These are phyloP conservation scores for Neoascochyta sp. DNA, from an alignment of 2,329 filamentous ascomycete genomes.

Conservation along the genomic window DNA sequence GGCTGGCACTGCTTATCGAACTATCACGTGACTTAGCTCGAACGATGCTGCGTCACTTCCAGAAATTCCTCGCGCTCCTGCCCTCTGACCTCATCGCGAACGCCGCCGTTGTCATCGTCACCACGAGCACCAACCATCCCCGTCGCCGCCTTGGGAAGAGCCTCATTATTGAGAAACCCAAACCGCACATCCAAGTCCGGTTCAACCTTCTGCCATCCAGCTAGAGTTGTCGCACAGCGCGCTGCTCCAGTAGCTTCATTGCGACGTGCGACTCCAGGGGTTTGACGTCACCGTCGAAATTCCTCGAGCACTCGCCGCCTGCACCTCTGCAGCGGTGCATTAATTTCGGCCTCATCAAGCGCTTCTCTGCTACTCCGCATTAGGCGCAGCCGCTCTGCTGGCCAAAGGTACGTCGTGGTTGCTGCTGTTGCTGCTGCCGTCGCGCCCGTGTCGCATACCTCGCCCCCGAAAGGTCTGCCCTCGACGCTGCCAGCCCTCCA, in stretches of 20 bases:
- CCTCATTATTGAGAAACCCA: too few species aligned
- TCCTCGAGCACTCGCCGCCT: conserved; percentile 15
- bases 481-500: conserved; percentile 17
- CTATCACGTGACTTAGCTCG: conserved; percentile 33
- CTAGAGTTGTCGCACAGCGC: neutral
- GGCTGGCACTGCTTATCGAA: too few species aligned
- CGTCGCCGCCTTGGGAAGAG: conserved; percentile 23
- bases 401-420: conserved; percentile 27
- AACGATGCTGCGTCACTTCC: conserved; percentile 27
- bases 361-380: conserved; percentile 25
- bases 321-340: too few species aligned
- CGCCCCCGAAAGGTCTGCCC: conserved; percentile 19
- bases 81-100: conserved; percentile 38
- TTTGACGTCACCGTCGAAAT: conserved; percentile 30
- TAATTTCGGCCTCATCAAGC: conserved; percentile 16
- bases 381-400: conserved; percentile 15
- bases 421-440: conserved; percentile 14
- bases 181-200: conserved; percentile 14
- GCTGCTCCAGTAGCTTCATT: neutral
- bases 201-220: too few species aligned
- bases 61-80: conserved; percentile 32
- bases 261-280: too few species aligned
- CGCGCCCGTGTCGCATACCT: conserved; percentile 15
- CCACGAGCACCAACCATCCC: conserved; percentile 26
- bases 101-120: conserved; percentile 34